Conservation (phyloP, 345 rosid species). For the Brassica nigra region DNA sequence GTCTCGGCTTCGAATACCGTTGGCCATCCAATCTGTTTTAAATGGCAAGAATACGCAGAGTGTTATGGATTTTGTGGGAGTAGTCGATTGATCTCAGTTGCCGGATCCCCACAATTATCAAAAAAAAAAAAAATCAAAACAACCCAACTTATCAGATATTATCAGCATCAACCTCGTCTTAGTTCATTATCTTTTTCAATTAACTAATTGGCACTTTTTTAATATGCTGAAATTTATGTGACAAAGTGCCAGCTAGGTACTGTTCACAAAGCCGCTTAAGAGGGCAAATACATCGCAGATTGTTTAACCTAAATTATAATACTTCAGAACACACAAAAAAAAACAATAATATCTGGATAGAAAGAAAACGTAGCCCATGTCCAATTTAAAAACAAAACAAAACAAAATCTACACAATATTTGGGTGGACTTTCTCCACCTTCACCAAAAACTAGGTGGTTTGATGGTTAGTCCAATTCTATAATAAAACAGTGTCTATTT, state of each 20-base stretch:
- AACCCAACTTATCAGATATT: not conserved
- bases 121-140: not conserved
- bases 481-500: too few species aligned
- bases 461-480: too few species aligned
- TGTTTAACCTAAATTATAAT: slow-evolving; percentile 3
- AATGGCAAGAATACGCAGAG: too few species aligned
- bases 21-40: too few species aligned
- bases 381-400: not conserved
- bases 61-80: too few species aligned
- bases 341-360: not conserved
- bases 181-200: not conserved
- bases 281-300: slow-evolving; percentile 22
- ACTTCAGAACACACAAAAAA: not conserved
- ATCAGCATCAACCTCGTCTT: not conserved
- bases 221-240: slow-evolving; percentile 1
- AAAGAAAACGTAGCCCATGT: not conserved
- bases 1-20: too few species aligned
- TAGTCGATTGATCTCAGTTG: too few species aligned
- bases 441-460: not conserved
- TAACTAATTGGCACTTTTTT: not conserved
- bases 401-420: not conserved
- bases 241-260: slow-evolving; percentile 8
- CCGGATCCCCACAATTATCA: too few species aligned
- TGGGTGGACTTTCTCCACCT: not conserved
- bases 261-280: slow-evolving; percentile 27